These are phyloP conservation scores for Xylaria sp. DNA, from an alignment of 2,329 filamentous ascomycete genomes.

Conservation along the genomic window DNA sequence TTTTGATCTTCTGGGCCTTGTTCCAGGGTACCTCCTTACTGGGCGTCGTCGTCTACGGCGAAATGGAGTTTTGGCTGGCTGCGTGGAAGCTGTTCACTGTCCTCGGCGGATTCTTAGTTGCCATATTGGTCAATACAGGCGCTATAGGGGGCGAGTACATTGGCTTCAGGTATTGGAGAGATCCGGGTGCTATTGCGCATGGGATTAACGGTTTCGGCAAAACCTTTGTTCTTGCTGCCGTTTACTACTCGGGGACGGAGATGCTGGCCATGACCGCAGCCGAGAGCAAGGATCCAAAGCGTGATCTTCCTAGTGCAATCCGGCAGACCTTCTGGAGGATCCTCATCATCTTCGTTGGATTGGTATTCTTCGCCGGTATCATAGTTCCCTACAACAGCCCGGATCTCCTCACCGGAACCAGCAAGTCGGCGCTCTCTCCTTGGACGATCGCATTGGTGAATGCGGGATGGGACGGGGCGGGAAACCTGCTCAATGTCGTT, in stretches of 20 bases:
- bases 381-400: conserved; percentile 50
- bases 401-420: conserved; percentile 50
- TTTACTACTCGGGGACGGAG: conserved; percentile 53
- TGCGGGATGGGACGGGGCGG: conserved; percentile 46
- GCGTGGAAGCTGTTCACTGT: conserved; percentile 52
- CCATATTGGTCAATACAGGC: conserved; percentile 51
- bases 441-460: conserved; percentile 49
- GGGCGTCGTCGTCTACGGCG: conserved; percentile 48
- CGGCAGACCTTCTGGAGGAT: conserved; percentile 50
- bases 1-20: conserved; percentile 58
- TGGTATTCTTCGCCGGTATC: conserved; percentile 51
- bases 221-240: conserved; percentile 51
- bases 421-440: conserved; percentile 48
- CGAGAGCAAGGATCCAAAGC: conserved; percentile 49
- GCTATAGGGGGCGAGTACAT: conserved; percentile 52
- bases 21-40: conserved; percentile 55
- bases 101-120: conserved; percentile 49
- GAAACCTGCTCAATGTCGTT: conserved; percentile 50
- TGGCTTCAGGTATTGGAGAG: conserved; percentile 51
- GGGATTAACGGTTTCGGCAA: conserved; percentile 52
- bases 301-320: conserved; percentile 48
- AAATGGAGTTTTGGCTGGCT: conserved; percentile 51
- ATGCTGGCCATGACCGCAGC: conserved; percentile 52
- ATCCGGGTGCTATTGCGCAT: conserved; percentile 51
- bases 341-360: conserved; percentile 49